phyloP scores from a whole-genome alignment of 306 rosid species.

The Cotoneaster glaucophyllus region DNA sequence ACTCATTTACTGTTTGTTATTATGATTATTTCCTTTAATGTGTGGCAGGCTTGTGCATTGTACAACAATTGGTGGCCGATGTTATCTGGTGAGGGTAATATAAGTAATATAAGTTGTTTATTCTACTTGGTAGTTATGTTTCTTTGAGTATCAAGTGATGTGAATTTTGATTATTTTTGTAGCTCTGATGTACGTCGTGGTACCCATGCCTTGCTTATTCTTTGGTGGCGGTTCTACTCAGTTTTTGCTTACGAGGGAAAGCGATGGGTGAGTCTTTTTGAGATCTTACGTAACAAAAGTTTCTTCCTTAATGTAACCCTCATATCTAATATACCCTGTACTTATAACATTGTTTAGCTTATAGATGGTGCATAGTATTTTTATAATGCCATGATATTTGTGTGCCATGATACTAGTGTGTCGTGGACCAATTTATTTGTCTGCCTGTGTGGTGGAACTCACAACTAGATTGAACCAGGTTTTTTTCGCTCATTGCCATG shows the following conservation, averaged over 20 bases:
- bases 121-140: slow-evolving; percentile 4
- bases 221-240: slow-evolving; percentile 94
- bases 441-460: not conserved
- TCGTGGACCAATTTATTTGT: not conserved
- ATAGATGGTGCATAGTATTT: not conserved
- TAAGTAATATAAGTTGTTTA: not conserved
- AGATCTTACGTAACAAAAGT: not conserved
- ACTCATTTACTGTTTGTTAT: slow-evolving; percentile 6
- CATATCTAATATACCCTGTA: not conserved
- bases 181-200: slow-evolving; percentile 90
- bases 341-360: not conserved
- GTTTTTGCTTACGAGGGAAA: slow-evolving; percentile 63
- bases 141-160: not conserved
- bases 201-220: slow-evolving; percentile 97
- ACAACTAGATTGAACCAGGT: not conserved
- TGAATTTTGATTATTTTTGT: slow-evolving; percentile 32
- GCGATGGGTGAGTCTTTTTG: slow-evolving; percentile 51
- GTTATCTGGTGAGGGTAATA: slow-evolving; percentile 64
- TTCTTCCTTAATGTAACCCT: not conserved
- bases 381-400: not conserved
- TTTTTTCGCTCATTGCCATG: not conserved
- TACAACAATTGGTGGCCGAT: slow-evolving; percentile 98
- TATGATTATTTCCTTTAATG: not conserved
- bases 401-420: not conserved
- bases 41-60: slow-evolving; percentile 82